A percentile compares a stretch with the other conserved stretches of the same genome.
Evolutionary conservation across 1,139 yeast species (phyloP).

Genomic region (Sugiyamaella castrensis): DNA sequence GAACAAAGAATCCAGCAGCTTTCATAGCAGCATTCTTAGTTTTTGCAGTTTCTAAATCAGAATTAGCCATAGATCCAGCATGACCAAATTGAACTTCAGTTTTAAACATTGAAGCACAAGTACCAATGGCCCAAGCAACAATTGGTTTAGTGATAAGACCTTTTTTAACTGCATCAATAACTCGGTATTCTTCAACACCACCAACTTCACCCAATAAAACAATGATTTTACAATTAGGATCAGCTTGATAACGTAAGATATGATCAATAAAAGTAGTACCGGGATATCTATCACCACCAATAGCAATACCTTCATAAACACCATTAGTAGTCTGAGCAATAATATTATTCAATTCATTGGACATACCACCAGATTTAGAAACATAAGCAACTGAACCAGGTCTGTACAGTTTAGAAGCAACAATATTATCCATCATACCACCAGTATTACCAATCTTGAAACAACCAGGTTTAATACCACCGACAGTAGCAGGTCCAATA

Average conservation of each 20-base stretch:
- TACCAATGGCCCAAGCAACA: constrained; percentile 50
- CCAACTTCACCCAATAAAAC: constrained; percentile 48
- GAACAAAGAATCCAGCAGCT: constrained; percentile 46
- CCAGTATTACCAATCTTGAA: constrained; percentile 51
- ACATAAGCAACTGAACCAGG: constrained; percentile 49
- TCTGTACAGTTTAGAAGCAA: constrained; percentile 48
- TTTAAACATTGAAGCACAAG: constrained; percentile 49
- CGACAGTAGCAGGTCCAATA: constrained; percentile 50
- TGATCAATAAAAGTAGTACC: constrained; percentile 49
- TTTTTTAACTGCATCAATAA: constrained; percentile 45
- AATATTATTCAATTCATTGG: constrained; percentile 48
- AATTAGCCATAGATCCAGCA: constrained; percentile 49
- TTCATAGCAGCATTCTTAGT: constrained; percentile 47
- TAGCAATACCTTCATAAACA: constrained; percentile 48
- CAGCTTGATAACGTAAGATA: constrained; percentile 45
- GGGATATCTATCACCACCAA: constrained; percentile 50
- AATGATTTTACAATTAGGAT: constrained; percentile 46
- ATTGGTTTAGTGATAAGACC: constrained; percentile 47
- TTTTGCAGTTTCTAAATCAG: constrained; percentile 45
- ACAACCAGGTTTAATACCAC: constrained; percentile 50
- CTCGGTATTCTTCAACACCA: constrained; percentile 50
- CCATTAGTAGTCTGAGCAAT: constrained; percentile 46
- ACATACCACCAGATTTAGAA: constrained; percentile 50
- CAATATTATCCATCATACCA: constrained; percentile 51
- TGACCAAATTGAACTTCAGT: constrained; percentile 50